These are phyloP conservation scores for Sporothrix dimorphospora DNA, from an alignment of 2,329 filamentous ascomycete species.

Conservation along the genomic window DNA sequence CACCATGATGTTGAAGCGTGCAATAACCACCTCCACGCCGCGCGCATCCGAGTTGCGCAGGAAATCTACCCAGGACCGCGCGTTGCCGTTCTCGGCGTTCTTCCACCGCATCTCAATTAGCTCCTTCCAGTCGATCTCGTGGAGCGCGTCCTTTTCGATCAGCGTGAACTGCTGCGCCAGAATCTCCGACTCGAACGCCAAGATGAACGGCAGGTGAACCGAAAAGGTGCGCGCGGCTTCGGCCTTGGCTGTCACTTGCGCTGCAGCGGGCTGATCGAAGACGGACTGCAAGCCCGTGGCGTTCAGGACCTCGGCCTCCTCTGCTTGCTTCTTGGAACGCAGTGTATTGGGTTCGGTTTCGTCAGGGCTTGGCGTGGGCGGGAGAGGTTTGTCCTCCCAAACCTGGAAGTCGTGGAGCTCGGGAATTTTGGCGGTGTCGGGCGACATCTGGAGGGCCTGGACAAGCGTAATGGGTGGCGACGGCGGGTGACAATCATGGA, in stretches of 20 bases:
- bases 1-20: constrained; percentile 85
- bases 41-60: constrained; percentile 71
- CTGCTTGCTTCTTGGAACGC: constrained; percentile 8
- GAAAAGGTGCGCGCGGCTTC: constrained; percentile 45
- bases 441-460: constrained; percentile 52
- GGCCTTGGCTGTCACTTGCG: constrained; percentile 39
- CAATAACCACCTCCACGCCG: constrained; percentile 81
- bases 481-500: constrained; percentile 38
- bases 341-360: background rate
- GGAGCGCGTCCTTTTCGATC: constrained; percentile 82
- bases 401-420: constrained; percentile 48
- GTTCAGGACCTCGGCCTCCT: constrained; percentile 38
- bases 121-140: constrained; percentile 88
- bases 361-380: constrained; percentile 47
- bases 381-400: constrained; percentile 51
- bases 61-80: constrained; percentile 81
- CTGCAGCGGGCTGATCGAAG: constrained; percentile 41
- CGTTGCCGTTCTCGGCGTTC: constrained; percentile 64
- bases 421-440: constrained; percentile 44
- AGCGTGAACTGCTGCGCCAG: constrained; percentile 83
- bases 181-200: constrained; percentile 77
- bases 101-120: constrained; percentile 84
- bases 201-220: constrained; percentile 75
- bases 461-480: constrained; percentile 54
- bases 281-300: constrained; percentile 35